Conservation (phyloP, 2,329 filamentous ascomycete species). For the Emmonsiellopsis sp. region DNA sequence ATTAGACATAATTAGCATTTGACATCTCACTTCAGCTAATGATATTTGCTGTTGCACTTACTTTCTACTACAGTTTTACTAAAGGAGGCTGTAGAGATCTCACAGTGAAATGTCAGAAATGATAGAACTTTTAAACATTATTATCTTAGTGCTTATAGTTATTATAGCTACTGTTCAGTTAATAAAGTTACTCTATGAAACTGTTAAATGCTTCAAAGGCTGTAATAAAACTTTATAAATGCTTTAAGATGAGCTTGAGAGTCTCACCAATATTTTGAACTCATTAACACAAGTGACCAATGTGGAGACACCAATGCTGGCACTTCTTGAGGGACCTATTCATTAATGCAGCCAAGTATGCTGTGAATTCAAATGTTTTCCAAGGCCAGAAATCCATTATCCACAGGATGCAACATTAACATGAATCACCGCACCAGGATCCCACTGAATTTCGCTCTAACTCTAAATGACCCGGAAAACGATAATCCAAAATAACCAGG, state of each 20-base stretch:
- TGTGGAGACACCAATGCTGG: constrained; percentile 19
- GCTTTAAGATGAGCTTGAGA: constrained; percentile 25
- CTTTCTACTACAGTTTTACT: not conserved
- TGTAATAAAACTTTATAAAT: constrained; percentile 27
- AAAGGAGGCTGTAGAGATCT: not conserved
- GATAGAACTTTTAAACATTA: constrained; percentile 28
- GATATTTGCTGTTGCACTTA: too few relatives aligned
- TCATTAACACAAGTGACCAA: constrained; percentile 18
- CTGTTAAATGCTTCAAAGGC: constrained; percentile 26
- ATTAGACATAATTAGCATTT: too few relatives aligned
- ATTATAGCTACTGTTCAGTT: constrained; percentile 27
- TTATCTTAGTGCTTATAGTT: too few relatives aligned
- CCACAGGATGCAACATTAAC: too few relatives aligned
- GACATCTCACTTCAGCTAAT: too few relatives aligned
- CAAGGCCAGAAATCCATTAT: too few relatives aligned
- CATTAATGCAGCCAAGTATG: constrained; percentile 29
- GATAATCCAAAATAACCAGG: too few relatives aligned
- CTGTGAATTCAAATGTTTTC: constrained; percentile 30
- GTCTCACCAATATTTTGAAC: constrained; percentile 25
- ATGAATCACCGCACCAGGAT: too few relatives aligned
- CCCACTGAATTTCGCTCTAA: too few relatives aligned
- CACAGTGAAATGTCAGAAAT: constrained; percentile 8
- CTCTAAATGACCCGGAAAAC: too few relatives aligned
- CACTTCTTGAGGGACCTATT: constrained; percentile 29
- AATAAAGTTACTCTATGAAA: constrained; percentile 24